A percentile compares a stretch with the other conserved stretches of the same genome.
These are phyloP conservation scores for Telopea speciosissima DNA, from an alignment of 177 flowering plant species.

Conservation along the genomic window DNA sequence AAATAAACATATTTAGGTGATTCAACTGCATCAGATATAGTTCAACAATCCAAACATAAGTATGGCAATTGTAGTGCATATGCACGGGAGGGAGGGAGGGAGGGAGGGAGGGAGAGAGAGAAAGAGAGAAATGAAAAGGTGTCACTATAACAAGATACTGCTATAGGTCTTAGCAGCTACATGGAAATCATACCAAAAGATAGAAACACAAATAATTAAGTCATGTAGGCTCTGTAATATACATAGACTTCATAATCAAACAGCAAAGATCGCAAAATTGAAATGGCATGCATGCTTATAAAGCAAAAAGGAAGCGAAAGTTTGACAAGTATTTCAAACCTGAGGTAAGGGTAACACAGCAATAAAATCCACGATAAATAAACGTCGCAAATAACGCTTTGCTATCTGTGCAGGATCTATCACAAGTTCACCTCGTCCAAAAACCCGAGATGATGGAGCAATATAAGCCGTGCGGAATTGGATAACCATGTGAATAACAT, in stretches of 20 bases:
- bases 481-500: constrained; percentile 79
- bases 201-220: neutral
- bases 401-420: constrained; percentile 84
- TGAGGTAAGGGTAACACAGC: constrained; percentile 91
- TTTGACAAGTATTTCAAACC: constrained; percentile 35
- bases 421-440: constrained; percentile 98
- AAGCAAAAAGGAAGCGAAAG: neutral
- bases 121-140: neutral
- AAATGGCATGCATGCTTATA: neutral
- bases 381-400: constrained; percentile 57
- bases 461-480: constrained; percentile 91
- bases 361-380: constrained; percentile 78
- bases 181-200: neutral
- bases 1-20: no score
- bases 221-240: neutral
- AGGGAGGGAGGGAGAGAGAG: no score
- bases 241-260: neutral
- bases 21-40: no score
- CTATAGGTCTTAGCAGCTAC: neutral
- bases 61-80: no score
- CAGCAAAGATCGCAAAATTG: neutral
- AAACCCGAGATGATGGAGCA: constrained; percentile 97
- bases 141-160: neutral
- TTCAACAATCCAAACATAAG: no score
- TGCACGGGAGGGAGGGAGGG: no score